Base-by-base conservation (phyloP, 2,329 filamentous ascomycete species). In the Fusarium xyrophilum region DNA sequence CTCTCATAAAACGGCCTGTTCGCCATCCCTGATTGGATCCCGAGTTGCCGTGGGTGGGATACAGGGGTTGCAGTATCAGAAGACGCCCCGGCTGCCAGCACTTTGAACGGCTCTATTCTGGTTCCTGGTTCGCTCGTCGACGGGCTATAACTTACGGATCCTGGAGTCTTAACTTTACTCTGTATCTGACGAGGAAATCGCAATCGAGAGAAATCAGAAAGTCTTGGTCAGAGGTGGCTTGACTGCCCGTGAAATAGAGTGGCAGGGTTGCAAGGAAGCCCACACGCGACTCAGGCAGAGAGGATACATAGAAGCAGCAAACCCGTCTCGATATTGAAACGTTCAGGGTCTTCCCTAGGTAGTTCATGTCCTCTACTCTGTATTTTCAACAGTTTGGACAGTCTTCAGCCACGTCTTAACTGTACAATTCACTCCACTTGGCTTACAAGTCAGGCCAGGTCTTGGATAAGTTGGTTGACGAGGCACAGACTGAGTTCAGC, bases 11-110 rank as follows among this genome's bases (percentile, higher is more conserved):
- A 66, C 63, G 52, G 57, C 17, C 46, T 27, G 23, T 42, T 33
- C 6, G 7, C 10, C 21, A 15, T 30, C 32, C 32, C 51, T 67
- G 40, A 68, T 68, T 68, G 65, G 65, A 48, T 13, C 43, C 32
- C 19, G 9, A 68, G 65, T 68, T 63, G 53, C 57, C 61, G 53
- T 52, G 27, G 66, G 53, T 52, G 27, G 66, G 66, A 69, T 59
- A 67, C 57, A 53, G 39, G 39, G 52, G 65, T 68, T 63, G 32
- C 55, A 65, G 65, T 50, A 38, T 58, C 48, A 43, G 66, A 47
- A 59, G 39, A 54, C 67, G 53, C 56, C 48, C 60, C 44, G 35
- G 61, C 61, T 69, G 66, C 66, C 66, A 69, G 66, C 67, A 60
- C 67, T 69, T 60, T 64, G 67, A 70, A 67, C 44, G 54, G 40